phyloP scores from a whole-genome alignment of 2,329 filamentous ascomycete species.

The Penicillium sp. region DNA sequence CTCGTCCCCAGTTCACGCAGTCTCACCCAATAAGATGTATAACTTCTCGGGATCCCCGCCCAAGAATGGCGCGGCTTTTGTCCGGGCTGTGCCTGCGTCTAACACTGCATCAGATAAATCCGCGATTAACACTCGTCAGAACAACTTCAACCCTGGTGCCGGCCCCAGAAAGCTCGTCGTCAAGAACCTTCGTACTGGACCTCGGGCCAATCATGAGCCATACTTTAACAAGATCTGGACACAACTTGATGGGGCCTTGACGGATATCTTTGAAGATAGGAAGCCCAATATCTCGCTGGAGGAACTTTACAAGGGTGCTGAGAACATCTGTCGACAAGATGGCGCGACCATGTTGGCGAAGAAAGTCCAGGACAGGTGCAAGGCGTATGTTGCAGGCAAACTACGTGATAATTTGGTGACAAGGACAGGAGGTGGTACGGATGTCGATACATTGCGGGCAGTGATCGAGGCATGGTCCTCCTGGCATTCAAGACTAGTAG shows the following conservation, averaged over 20 bases:
- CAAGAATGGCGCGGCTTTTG: constrained; percentile 42
- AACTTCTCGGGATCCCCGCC: constrained; percentile 47
- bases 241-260: constrained; percentile 72
- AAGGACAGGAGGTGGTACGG: constrained; percentile 54
- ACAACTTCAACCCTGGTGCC: constrained; percentile 68
- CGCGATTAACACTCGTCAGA: constrained; percentile 32
- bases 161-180: constrained; percentile 87
- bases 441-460: constrained; percentile 64
- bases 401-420: constrained; percentile 62
- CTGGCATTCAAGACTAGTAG: constrained; percentile 77
- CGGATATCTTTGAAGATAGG: constrained; percentile 67
- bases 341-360: constrained; percentile 68
- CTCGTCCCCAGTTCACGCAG: constrained; percentile 13
- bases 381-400: constrained; percentile 58
- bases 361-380: constrained; percentile 66
- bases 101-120: constrained; percentile 26
- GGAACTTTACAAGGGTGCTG: constrained; percentile 83
- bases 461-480: constrained; percentile 67
- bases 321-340: constrained; percentile 83
- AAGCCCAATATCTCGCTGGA: constrained; percentile 75
- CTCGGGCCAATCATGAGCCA: constrained; percentile 66
- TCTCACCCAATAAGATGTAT: constrained; percentile 54
- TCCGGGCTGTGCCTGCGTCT: constrained; percentile 46
- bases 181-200: constrained; percentile 76
- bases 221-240: constrained; percentile 77